phyloP scores from a whole-genome alignment of 169 alveolate genomes.

The Eimeria necatrix region DNA sequence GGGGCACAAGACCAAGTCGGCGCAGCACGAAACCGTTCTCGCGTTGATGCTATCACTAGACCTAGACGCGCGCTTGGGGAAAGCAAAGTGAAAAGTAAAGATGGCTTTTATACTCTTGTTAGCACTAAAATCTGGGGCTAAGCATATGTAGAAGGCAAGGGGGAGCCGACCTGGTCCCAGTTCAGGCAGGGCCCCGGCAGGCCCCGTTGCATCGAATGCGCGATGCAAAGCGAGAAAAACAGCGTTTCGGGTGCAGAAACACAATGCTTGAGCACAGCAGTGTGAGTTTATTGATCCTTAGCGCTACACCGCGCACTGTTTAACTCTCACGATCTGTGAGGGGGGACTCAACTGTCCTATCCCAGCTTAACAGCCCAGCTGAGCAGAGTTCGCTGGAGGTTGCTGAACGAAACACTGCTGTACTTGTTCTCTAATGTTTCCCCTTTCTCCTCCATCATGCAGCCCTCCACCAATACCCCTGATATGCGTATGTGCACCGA shows the following conservation, averaged over 20 bases:
- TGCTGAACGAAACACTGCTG: constrained; percentile 19
- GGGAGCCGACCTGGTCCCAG: constrained; percentile 33
- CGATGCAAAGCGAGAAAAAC: background rate
- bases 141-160: background rate
- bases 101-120: background rate
- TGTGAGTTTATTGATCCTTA: constrained; percentile 4
- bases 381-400: background rate
- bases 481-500: constrained; percentile 72
- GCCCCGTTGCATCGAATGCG: constrained; percentile 65
- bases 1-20: constrained; percentile 69
- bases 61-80: background rate
- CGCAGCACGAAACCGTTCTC: constrained; percentile 2
- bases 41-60: background rate
- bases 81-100: background rate
- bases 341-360: constrained; percentile 44
- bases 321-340: constrained; percentile 20
- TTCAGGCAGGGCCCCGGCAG: constrained; percentile 66
- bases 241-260: background rate
- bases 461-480: constrained; percentile 77
- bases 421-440: constrained; percentile 60
- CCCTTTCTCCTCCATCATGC: constrained; percentile 78
- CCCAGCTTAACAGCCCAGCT: background rate
- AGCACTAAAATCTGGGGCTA: background rate
- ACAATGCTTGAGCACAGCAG: background rate
- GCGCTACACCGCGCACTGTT: constrained; percentile 43